Conservation (phyloP, 345 rosid species). For the Pseudoturritis turrita region DNA sequence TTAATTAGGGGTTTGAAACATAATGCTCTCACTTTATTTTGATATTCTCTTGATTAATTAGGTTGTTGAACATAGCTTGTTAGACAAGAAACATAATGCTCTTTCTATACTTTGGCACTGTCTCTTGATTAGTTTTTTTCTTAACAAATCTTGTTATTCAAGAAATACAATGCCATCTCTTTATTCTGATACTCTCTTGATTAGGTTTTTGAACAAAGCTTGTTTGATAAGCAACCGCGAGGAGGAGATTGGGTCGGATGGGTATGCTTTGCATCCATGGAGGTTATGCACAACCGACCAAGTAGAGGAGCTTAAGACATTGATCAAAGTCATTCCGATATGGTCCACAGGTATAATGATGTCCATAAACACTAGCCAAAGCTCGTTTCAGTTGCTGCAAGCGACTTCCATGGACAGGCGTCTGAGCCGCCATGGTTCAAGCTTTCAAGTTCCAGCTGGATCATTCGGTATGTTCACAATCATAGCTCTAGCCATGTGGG, state of each 20-base stretch:
- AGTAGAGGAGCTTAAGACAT: constrained; percentile 78
- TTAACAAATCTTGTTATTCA: background rate
- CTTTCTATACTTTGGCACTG: background rate
- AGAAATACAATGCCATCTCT: background rate
- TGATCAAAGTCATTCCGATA: constrained; percentile 57
- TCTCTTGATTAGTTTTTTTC: background rate
- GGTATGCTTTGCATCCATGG: constrained; percentile 66
- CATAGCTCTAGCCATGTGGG: constrained; percentile 45
- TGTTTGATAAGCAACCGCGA: constrained; percentile 48
- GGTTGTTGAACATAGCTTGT: constrained; percentile 35
- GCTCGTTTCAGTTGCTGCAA: constrained; percentile 55
- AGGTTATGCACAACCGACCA: constrained; percentile 66
- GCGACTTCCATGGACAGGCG: constrained; percentile 72
- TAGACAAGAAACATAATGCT: background rate
- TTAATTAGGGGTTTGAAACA: constrained; percentile 12
- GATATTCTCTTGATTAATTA: background rate
- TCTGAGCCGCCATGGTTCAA: constrained; percentile 34
- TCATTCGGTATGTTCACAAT: constrained; percentile 55
- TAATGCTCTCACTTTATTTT: background rate
- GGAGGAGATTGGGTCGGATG: constrained; percentile 50
- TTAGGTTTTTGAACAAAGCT: constrained; percentile 72
- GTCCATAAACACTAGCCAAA: constrained; percentile 62
- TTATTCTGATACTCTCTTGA: constrained; percentile 4
- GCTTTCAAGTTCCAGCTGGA: constrained; percentile 72
- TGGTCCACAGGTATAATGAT: constrained; percentile 76